Base-by-base conservation (phyloP, 192 early-diverging fungal genomes). In the Oehlia diaphana region DNA sequence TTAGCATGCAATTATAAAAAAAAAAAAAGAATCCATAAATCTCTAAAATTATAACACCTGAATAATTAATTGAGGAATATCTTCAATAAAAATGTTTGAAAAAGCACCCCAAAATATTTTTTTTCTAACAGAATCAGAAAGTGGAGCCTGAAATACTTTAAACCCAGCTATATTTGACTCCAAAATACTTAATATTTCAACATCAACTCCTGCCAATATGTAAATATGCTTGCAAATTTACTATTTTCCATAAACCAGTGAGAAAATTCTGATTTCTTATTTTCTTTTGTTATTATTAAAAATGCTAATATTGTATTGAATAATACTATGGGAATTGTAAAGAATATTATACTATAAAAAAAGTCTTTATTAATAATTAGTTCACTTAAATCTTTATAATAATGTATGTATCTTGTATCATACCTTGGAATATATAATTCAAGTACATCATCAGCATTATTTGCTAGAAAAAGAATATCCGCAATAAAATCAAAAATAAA, bases 41-140 rank as follows among this genome's bases (percentile, higher is more conserved):
- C 37, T 37, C 0, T 37, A 4, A 37, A 37, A 0, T 37, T 37
- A 37, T 5, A 37, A 37, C 19, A 76, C 74, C 61, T 76, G 76
- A 77, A 77, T 77, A n/a, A 77, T 47, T 44, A 77, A 19, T 66
- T 77, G 76, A 31, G 76, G 76, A 44, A 77, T 31, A 50, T 77
- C 76, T 77, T 77, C 76, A 28, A 67, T 66, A 7, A 77, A 66
- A 14, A 77, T 16, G 31, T 66, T 77, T 47, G 66, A 31, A 44
- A 21, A 49, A 16, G 39, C 5, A 42, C 21, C 76, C 63, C 76
- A 77, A 49, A 77, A 77, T 44, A 77, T 77, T 21, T n/a, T 62
- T 12, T 6, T 3, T n/a, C 31, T 12, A 16, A 44, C 64, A 10
- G 28, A 5, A 33, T 26, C 26, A 26, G 76, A 67, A 53, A 77